Base-by-base conservation (phyloP, 2,329 filamentous ascomycete species). In the Sarocladiaceae sp. region DNA sequence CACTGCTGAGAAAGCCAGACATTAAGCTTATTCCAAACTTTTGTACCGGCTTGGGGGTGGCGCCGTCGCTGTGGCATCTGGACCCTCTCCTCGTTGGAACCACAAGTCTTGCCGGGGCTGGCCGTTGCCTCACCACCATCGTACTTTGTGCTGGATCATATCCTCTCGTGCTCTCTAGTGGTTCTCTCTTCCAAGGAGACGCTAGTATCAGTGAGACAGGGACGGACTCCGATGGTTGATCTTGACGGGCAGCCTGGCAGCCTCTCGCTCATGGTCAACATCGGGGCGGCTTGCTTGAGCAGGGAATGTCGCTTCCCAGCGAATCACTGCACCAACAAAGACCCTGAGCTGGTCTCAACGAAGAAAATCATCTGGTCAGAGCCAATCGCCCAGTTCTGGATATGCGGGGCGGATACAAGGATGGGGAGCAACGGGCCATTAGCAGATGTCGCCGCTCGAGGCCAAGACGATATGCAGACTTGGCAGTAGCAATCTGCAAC, bases 381-480 rank as follows among this genome's bases (percentile, higher is more conserved):
- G 4, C 37, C 19, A 41, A 39, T 24, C 19, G 23, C 37, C 37
- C 37, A 41, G 37, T 21, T 24, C n/a, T 19, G 19, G 37, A 15
- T 15, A 10, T 41, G 37, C 37, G 37, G 37, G 37, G 37, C 37
- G 4, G 20, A 41, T 27, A 16, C 37, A 12, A 29, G 37, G 37
- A 41, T 41, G 24, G 29, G n/a, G 18, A 13, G 7, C n/a, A 12
- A 41, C n/a, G 11, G 23, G 26, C 37, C 37, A 41, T 41, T 41
- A 21, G 29, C 13, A 23, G 15, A 15, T 16, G 19, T 41, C 23
- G 23, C n/a, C 23, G 37, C 37, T 41, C 37, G 29, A 21, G 29
- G 37, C 37, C 37, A 41, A 41, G 37, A 41, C 18, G 26, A 24
- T 27, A 27, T 27, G 37, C 6, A 41, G 37, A 41, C 37, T 41